Evolutionary conservation across 768 basidiomycete genomes (phyloP), one percentile per base, ranked within the genome.

Genomic region (Dacryopinax primogenitus): DNA sequence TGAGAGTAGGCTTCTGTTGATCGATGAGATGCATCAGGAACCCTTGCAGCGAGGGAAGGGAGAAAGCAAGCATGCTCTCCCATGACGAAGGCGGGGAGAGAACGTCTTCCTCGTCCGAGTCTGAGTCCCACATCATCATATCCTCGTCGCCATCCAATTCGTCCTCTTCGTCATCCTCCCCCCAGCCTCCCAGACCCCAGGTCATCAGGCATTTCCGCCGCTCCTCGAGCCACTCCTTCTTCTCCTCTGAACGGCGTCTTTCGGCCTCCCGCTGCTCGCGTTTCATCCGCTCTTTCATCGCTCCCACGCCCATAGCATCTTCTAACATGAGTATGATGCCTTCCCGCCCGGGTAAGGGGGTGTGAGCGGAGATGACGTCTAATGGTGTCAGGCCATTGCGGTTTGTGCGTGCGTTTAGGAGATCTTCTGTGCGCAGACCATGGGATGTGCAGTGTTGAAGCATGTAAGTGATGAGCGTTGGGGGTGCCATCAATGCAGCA

Each of bases 361-460:
- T 85, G 73, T 91, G 87, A 0, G 88, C 90, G 16, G 88, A 87
- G 39, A 96, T 84, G 66, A 98, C 86, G 73, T 98, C 94, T 32
- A 95, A 80, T 1, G 96, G 85, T 2, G 87, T 93, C 39, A 97
- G 76, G 32, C 88, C 87, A 37, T 87, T 84, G 69, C 80, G 81
- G 94, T 95, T 47, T 83, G 73, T 3, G 85, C 82, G 67, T 90
- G 85, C 0, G 90, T 58, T 58, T 6, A 58, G 51, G 4, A 58
- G 51, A 32, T 58, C 51, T 9, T 58, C 51, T 21, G 51, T 18
- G 9, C 51, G 51, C 51, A 58, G 30, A 58, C 51, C 51, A 18
- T 15, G 85, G 28, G 91, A 92, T 67, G 90, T 91, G 51, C 92
- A 91, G 69, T 92, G 89, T 12, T 91, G 95, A 77, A 98, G 86